Evolutionary conservation across 139 green algal species (phyloP).

Genomic region (Chlorella sp.): DNA sequence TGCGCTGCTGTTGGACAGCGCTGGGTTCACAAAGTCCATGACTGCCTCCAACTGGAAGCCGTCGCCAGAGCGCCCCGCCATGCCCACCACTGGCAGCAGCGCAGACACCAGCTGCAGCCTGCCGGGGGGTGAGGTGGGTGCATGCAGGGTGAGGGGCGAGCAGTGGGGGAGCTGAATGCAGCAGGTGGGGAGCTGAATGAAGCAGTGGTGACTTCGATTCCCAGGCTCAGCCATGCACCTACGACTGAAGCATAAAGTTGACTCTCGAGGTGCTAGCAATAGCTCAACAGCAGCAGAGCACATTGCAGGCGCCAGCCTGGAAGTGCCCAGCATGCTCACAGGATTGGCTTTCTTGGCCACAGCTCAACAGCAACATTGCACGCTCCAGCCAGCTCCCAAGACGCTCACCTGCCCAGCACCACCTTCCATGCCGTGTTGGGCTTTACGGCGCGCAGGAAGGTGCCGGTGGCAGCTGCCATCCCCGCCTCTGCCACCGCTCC

Average conservation of each 20-base stretch:
- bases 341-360: too few relatives aligned
- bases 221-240: too few relatives aligned
- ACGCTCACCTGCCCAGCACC: conserved; percentile 62
- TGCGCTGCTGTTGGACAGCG: conserved; percentile 72
- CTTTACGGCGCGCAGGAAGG: conserved; percentile 73
- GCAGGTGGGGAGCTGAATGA: too few relatives aligned
- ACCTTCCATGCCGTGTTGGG: conserved; percentile 74
- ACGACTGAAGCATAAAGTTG: too few relatives aligned
- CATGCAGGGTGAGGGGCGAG: neutral
- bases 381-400: neutral
- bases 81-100: conserved; percentile 73
- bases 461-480: conserved; percentile 41
- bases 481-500: conserved; percentile 49
- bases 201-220: too few relatives aligned
- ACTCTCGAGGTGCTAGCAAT: too few relatives aligned
- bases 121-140: neutral
- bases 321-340: too few relatives aligned
- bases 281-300: too few relatives aligned
- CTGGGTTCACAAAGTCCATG: conserved; percentile 81
- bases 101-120: conserved; percentile 63
- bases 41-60: conserved; percentile 76
- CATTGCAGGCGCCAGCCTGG: too few relatives aligned
- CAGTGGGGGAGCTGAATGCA: neutral
- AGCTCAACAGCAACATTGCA: neutral
- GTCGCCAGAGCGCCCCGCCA: conserved; percentile 45